These are phyloP conservation scores for Mimosa bimucronata DNA, from an alignment of 306 rosid genomes.

Conservation along the genomic window DNA sequence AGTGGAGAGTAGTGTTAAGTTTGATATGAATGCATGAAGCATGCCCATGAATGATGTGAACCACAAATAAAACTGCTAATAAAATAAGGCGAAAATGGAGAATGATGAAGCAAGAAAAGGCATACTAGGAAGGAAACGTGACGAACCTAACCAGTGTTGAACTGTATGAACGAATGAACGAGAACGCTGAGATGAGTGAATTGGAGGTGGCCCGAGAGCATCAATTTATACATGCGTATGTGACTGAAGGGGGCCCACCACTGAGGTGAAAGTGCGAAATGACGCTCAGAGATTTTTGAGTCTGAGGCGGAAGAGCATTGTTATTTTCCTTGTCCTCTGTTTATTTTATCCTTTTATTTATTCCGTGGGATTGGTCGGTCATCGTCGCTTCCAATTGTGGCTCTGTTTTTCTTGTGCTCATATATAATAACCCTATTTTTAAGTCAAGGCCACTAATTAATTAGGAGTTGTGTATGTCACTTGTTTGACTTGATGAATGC, in stretches of 20 bases:
- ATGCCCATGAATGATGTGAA: slow-evolving; percentile 22
- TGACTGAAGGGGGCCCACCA: slow-evolving; percentile 40
- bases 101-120: slow-evolving; percentile 11
- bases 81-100: slow-evolving; percentile 11
- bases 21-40: slow-evolving; percentile 36
- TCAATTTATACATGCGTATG: slow-evolving; percentile 23
- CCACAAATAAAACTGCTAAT: slow-evolving; percentile 26
- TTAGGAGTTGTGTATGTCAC: slow-evolving; percentile 4
- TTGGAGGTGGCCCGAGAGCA: slow-evolving; percentile 7
- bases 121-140: background rate
- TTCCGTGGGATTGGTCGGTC: background rate
- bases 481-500: background rate
- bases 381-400: background rate
- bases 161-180: slow-evolving; percentile 13
- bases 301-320: slow-evolving; percentile 43
- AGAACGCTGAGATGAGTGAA: background rate
- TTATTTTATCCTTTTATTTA: background rate
- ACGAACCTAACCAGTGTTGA: slow-evolving; percentile 37
- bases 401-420: slow-evolving; percentile 1
- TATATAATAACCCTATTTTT: background rate
- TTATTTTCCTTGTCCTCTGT: background rate
- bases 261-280: slow-evolving; percentile 35
- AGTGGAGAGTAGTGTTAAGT: background rate
- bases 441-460: background rate
- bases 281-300: slow-evolving; percentile 22